phyloP scores from a whole-genome alignment of 2,329 filamentous ascomycete species.

The Seiridium unicorne region DNA sequence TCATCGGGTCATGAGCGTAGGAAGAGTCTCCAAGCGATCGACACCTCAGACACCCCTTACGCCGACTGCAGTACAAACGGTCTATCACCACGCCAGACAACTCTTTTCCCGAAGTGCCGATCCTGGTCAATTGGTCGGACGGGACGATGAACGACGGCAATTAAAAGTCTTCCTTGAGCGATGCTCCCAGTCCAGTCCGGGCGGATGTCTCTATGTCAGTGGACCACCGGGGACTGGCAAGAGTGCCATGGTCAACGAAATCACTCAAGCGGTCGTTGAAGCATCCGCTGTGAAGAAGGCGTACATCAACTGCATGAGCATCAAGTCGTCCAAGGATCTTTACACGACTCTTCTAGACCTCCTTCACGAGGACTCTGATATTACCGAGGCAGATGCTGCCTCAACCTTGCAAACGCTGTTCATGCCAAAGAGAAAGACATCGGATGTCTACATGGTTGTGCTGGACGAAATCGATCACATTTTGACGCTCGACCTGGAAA shows the following conservation, averaged over 20 bases:
- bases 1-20: constrained; percentile 76
- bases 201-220: constrained; percentile 90
- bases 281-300: constrained; percentile 61
- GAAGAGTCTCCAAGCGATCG: constrained; percentile 72
- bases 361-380: constrained; percentile 55
- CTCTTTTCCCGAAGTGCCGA: constrained; percentile 79
- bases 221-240: constrained; percentile 96
- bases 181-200: constrained; percentile 57
- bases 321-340: constrained; percentile 83
- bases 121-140: constrained; percentile 73
- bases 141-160: constrained; percentile 66
- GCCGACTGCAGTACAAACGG: constrained; percentile 65
- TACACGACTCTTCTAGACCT: constrained; percentile 78
- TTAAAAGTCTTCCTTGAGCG: constrained; percentile 68
- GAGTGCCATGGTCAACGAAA: constrained; percentile 85
- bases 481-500: constrained; percentile 81
- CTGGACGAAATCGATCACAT: constrained; percentile 96
- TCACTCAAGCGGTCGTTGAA: constrained; percentile 59
- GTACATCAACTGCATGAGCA: constrained; percentile 96
- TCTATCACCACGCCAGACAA: constrained; percentile 86
- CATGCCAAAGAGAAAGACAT: constrained; percentile 55
- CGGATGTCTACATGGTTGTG: constrained; percentile 73
- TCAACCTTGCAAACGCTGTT: constrained; percentile 71
- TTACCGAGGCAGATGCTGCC: constrained; percentile 65
- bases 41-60: constrained; percentile 76